phyloP scores from a whole-genome alignment of 495 filamentous ascomycete genomes.

The Aspergillus avenaceus region DNA sequence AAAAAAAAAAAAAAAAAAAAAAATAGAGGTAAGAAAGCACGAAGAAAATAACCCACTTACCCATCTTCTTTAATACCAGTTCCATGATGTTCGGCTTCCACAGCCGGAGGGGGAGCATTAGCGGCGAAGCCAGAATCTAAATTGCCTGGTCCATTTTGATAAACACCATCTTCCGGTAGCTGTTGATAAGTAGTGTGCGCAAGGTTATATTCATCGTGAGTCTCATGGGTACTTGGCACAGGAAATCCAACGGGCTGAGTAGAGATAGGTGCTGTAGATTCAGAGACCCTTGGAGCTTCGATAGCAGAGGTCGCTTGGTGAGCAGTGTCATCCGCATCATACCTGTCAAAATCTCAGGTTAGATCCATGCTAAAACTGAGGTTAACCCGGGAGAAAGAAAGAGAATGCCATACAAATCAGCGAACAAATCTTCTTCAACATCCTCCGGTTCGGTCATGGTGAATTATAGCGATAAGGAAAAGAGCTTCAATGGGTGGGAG shows the following conservation, averaged over 20 bases:
- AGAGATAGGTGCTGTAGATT: constrained; percentile 17
- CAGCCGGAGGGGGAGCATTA: constrained; percentile 23
- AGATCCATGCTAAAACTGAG: not conserved
- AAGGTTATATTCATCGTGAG: constrained; percentile 38
- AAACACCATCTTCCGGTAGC: constrained; percentile 46
- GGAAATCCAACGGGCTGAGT: constrained; percentile 21
- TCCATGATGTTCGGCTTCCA: constrained; percentile 37
- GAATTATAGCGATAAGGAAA: constrained; percentile 1
- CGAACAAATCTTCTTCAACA: constrained; percentile 96
- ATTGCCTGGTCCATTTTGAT: constrained; percentile 63
- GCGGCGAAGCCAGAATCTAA: constrained; percentile 44
- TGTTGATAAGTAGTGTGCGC: constrained; percentile 29
- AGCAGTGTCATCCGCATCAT: constrained; percentile 75
- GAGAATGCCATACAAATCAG: constrained; percentile 72
- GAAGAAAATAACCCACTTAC: constrained; percentile 64
- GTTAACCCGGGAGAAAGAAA: not conserved
- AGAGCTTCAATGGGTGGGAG: not conserved
- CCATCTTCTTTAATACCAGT: constrained; percentile 95
- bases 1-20: constrained; percentile 21
- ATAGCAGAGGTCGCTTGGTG: constrained; percentile 36
- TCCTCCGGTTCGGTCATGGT: constrained; percentile 84
- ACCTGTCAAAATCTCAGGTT: constrained; percentile 47
- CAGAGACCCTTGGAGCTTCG: constrained; percentile 27
- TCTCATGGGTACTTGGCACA: constrained; percentile 22
- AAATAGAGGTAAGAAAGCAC: constrained; percentile 18